Percentiles rank a stretch among this genome's conserved stretches.
These are phyloP conservation scores for Mycena pura DNA, from an alignment of 768 basidiomycete species.

Conservation along the genomic window DNA sequence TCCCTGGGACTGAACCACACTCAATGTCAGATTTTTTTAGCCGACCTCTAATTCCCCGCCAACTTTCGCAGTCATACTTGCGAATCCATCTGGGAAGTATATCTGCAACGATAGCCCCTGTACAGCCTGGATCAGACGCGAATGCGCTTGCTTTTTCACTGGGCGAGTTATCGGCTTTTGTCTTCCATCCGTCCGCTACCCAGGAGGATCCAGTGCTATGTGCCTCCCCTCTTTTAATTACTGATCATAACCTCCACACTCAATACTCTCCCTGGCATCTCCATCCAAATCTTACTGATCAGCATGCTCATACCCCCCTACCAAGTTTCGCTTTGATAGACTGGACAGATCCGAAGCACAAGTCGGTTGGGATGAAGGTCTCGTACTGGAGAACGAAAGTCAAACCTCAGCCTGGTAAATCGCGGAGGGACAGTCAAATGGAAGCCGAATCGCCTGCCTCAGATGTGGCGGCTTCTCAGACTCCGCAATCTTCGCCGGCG, in stretches of 20 bases:
- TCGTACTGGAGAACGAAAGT: slow-evolving; percentile 68
- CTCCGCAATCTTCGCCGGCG: slow-evolving; percentile 13
- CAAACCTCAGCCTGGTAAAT: slow-evolving; percentile 34
- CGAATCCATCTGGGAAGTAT: slow-evolving; percentile 59
- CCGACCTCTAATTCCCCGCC: slow-evolving; percentile 65
- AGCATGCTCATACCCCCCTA: slow-evolving; percentile 37
- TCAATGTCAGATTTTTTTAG: slow-evolving; percentile 53
- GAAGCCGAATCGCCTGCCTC: slow-evolving; percentile 23
- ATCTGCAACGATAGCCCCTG: slow-evolving; percentile 34
- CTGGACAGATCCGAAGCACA: slow-evolving; percentile 60
- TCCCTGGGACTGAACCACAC: slow-evolving; percentile 19
- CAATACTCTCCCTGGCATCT: slow-evolving; percentile 59
- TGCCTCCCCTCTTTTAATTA: slow-evolving; percentile 74
- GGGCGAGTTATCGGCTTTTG: slow-evolving; percentile 64
- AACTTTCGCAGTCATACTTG: slow-evolving; percentile 54
- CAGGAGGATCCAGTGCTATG: slow-evolving; percentile 28
- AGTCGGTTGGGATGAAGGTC: slow-evolving; percentile 54
- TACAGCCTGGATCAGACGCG: slow-evolving; percentile 12
- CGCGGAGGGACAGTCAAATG: slow-evolving; percentile 26
- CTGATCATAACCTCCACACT: slow-evolving; percentile 67
- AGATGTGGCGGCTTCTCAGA: slow-evolving; percentile 22
- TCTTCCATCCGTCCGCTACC: slow-evolving; percentile 41
- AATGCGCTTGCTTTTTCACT: slow-evolving; percentile 40
- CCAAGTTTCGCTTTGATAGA: slow-evolving; percentile 67
- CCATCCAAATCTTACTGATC: slow-evolving; percentile 44